Conservation (phyloP, 768 basidiomycete genomes). For the Kwoniella bestiolae region DNA sequence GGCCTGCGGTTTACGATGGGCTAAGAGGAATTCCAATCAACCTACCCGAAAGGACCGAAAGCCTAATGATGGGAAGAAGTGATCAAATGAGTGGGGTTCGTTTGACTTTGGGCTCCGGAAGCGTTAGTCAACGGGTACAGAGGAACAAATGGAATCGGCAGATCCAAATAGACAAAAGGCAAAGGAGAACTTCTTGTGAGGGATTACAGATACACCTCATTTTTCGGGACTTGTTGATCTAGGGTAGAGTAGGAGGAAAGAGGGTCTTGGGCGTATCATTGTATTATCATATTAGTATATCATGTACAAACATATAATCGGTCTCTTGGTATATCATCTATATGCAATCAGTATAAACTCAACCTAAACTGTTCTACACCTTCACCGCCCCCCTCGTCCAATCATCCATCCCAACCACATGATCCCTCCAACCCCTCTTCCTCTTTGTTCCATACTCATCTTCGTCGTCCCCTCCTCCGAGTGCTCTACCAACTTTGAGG, state of each 20-base stretch:
- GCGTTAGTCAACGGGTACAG: too few relatives aligned
- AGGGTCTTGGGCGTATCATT: not conserved
- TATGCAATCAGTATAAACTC: not conserved
- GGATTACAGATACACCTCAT: too few relatives aligned
- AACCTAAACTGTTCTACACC: too few relatives aligned
- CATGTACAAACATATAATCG: not conserved
- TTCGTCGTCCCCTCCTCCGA: slow-evolving; percentile 8
- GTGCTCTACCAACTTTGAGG: slow-evolving; percentile 41
- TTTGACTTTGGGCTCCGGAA: too few relatives aligned
- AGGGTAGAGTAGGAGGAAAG: not conserved
- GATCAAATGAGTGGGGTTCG: not conserved
- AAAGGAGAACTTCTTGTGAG: not conserved
- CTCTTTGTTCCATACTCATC: slow-evolving; percentile 11
- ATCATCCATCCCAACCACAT: slow-evolving; percentile 25
- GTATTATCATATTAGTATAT: not conserved
- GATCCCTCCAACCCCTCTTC: slow-evolving; percentile 45
- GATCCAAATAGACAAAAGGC: not conserved
- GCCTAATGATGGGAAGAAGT: slow-evolving; percentile 32
- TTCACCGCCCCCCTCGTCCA: slow-evolving; percentile 31
- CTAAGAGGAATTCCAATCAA: slow-evolving; percentile 67
- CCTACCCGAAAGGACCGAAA: slow-evolving; percentile 47
- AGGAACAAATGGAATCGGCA: too few relatives aligned
- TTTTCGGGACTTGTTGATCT: too few relatives aligned
- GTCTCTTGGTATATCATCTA: not conserved
- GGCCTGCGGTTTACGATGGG: slow-evolving; percentile 89